phyloP scores from a whole-genome alignment of 23 red algal genomes.

The Pyropia haitanensis region DNA sequence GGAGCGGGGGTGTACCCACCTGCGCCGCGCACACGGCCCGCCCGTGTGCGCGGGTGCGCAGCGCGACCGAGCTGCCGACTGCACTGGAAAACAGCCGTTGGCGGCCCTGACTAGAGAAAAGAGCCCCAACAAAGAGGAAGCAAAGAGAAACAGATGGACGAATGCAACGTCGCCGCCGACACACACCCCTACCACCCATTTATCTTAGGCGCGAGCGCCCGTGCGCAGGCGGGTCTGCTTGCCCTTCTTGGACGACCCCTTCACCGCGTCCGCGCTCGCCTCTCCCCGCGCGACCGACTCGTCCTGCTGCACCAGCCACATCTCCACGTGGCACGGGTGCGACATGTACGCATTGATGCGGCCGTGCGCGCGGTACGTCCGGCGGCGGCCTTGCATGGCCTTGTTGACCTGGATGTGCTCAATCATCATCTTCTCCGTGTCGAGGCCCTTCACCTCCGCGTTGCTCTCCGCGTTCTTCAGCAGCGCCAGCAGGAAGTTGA shows the following conservation, averaged over 20 bases:
- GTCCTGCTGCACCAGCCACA: conserved; percentile 67
- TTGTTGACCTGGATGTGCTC: conserved; percentile 96
- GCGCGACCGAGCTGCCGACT: too few relatives aligned
- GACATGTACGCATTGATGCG: conserved; percentile 92
- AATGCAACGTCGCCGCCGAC: too few relatives aligned
- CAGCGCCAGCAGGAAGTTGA: conserved; percentile 62
- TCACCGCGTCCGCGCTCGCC: conserved; percentile 17
- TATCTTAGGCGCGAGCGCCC: conserved; percentile 2
- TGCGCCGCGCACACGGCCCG: too few relatives aligned
- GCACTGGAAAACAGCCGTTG: too few relatives aligned
- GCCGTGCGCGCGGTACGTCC: conserved; percentile 94
- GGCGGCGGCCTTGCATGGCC: conserved; percentile 76
- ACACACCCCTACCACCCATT: too few relatives aligned
- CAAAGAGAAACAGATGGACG: too few relatives aligned
- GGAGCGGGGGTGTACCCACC: too few relatives aligned
- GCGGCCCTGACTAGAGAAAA: too few relatives aligned
- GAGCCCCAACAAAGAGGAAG: too few relatives aligned
- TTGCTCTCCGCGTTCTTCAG: conserved; percentile 95
- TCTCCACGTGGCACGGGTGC: conserved; percentile 96
- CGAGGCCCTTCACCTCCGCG: conserved; percentile 75
- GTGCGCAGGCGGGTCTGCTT: background rate
- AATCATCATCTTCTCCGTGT: conserved; percentile 77
- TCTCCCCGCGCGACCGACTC: conserved; percentile 47
- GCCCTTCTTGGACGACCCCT: background rate
- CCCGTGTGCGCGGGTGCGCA: too few relatives aligned